Conservation (phyloP, 768 basidiomycete genomes). For the Clavulina sp. region DNA sequence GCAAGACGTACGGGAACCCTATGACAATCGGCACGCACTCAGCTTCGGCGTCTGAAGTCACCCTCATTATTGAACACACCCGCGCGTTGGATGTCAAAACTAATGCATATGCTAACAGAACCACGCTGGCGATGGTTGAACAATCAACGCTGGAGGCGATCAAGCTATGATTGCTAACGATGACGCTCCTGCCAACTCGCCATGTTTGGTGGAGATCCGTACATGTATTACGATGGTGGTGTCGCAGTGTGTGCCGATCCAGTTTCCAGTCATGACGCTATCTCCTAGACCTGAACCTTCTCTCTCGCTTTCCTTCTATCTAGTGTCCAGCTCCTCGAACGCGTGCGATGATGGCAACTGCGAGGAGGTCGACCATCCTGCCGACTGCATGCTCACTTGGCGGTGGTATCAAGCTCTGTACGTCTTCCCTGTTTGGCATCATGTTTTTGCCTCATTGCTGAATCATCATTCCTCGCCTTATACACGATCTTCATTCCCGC, state of each 20-base stretch:
- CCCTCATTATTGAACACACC: constrained; percentile 43
- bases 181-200: background rate
- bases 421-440: background rate
- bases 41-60: constrained; percentile 64
- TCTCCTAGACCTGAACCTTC: too few species aligned
- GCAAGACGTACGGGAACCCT: constrained; percentile 80
- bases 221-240: constrained; percentile 36
- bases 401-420: constrained; percentile 24
- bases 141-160: constrained; percentile 69
- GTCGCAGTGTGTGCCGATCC: constrained; percentile 62
- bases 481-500: background rate
- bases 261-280: too few species aligned
- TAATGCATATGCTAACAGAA: constrained; percentile 72
- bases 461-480: background rate
- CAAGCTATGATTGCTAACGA: constrained; percentile 32
- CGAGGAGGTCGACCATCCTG: constrained; percentile 6
- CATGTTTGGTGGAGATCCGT: constrained; percentile 1
- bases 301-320: too few species aligned
- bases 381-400: constrained; percentile 11
- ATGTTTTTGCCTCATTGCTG: background rate
- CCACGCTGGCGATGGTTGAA: constrained; percentile 61
- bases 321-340: constrained; percentile 2
- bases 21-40: constrained; percentile 54
- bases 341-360: constrained; percentile 11
- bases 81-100: constrained; percentile 46